phyloP scores from a whole-genome alignment of 2,329 filamentous ascomycete species.

The Phaeophleospora eucalypticola region DNA sequence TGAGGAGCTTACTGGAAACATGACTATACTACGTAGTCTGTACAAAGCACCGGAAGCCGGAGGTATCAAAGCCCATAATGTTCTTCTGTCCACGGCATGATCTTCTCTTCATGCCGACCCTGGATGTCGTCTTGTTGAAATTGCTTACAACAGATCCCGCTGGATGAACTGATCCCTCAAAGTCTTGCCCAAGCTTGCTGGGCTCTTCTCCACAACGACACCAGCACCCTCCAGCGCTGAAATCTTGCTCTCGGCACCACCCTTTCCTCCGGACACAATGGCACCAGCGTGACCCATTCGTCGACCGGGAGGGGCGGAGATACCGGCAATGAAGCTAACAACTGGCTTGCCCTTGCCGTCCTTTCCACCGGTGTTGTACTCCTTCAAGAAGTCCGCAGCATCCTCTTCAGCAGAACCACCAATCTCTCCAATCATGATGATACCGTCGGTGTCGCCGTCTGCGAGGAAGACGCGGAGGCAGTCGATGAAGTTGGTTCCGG shows the following conservation, averaged over 20 bases:
- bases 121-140: not conserved
- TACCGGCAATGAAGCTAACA: slow-evolving; percentile 96
- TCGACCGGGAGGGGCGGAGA: slow-evolving; percentile 90
- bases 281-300: slow-evolving; percentile 99
- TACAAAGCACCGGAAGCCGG: not conserved
- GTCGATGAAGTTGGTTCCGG: slow-evolving; percentile 99
- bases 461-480: slow-evolving; percentile 95
- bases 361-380: slow-evolving; percentile 66
- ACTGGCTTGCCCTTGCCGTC: slow-evolving; percentile 76
- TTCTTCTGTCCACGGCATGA: too few relatives aligned
- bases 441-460: slow-evolving; percentile 94
- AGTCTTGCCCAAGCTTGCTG: slow-evolving; percentile 86
- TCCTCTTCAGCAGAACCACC: slow-evolving; percentile 97
- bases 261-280: slow-evolving; percentile 96
- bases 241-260: slow-evolving; percentile 98
- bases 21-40: not conserved
- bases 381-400: slow-evolving; percentile 90
- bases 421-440: slow-evolving; percentile 99
- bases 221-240: slow-evolving; percentile 86
- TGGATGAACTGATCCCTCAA: slow-evolving; percentile 94
- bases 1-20: too few relatives aligned
- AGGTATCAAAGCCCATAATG: not conserved
- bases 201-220: slow-evolving; percentile 93
- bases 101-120: not conserved
- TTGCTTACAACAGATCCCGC: slow-evolving; percentile 79